Evolutionary conservation across 805 yeast genomes (phyloP).

Genomic region (Candida patagonica): DNA sequence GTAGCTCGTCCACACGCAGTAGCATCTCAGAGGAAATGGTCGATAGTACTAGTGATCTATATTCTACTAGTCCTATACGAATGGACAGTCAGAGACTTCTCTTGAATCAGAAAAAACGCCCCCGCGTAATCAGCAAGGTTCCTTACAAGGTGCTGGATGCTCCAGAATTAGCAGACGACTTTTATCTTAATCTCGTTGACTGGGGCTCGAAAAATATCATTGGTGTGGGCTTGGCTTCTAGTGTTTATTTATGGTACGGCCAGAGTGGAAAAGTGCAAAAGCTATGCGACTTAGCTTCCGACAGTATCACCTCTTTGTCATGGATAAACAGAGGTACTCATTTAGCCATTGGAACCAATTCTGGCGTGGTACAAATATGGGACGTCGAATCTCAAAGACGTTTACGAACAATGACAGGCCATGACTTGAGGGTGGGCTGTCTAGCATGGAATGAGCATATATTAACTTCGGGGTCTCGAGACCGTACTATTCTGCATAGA

Average conservation of each 20-base stretch:
- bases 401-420: conserved; percentile 89
- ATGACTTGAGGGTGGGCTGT: conserved; percentile 72
- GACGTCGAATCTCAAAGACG: conserved; percentile 74
- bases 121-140: conserved; percentile 69
- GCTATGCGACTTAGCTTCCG: conserved; percentile 57
- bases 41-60: conserved; percentile 63
- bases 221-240: conserved; percentile 83
- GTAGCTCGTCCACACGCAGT: background rate
- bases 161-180: conserved; percentile 90
- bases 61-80: conserved; percentile 78
- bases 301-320: conserved; percentile 68
- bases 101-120: conserved; percentile 72
- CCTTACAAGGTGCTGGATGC: conserved; percentile 94
- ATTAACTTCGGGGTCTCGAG: conserved; percentile 79
- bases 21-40: conserved; percentile 18
- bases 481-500: conserved; percentile 72
- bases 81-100: conserved; percentile 76
- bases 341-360: conserved; percentile 80
- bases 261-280: conserved; percentile 72
- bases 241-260: conserved; percentile 89
- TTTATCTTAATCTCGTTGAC: conserved; percentile 82
- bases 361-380: conserved; percentile 90
- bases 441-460: conserved; percentile 93
- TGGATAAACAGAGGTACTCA: conserved; percentile 97
- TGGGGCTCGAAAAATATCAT: conserved; percentile 89